Percentiles rank a stretch among this genome's conserved stretches.
Conservation (phyloP, 2,329 filamentous ascomycete genomes). For the Sarocladium strictum region DNA sequence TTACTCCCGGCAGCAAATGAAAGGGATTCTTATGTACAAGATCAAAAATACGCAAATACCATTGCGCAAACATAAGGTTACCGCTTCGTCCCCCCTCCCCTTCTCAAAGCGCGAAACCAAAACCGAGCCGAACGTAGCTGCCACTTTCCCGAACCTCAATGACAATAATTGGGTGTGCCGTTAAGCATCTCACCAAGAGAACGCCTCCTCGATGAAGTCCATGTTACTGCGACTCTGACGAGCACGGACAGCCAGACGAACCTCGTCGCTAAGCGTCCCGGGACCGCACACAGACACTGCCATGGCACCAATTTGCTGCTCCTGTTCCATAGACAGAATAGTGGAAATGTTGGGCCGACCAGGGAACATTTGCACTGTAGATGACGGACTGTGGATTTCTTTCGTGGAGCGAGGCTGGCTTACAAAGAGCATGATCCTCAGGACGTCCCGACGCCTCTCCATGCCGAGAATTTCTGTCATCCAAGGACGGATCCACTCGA, state of each 20-base stretch:
- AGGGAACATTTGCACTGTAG: constrained; percentile 80
- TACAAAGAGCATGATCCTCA: constrained; percentile 74
- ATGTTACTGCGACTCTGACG: constrained; percentile 61
- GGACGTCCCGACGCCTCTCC: constrained; percentile 65
- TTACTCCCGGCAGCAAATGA: neutral
- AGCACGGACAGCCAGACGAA: constrained; percentile 59
- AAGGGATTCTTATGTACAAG: constrained; percentile 7
- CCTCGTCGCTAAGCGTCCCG: constrained; percentile 68
- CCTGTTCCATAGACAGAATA: constrained; percentile 66
- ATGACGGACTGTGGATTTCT: constrained; percentile 72
- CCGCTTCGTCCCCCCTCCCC: neutral
- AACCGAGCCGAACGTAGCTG: constrained; percentile 2
- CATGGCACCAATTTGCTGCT: constrained; percentile 67
- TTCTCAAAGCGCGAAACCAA: neutral
- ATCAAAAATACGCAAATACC: constrained; percentile 5
- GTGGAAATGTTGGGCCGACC: constrained; percentile 70
- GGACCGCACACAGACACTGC: constrained; percentile 71
- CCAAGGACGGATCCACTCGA: constrained; percentile 79
- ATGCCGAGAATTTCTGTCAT: constrained; percentile 76
- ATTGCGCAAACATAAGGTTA: neutral
- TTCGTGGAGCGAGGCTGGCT: constrained; percentile 69
- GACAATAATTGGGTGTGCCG: neutral
- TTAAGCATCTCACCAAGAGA: constrained; percentile 44
- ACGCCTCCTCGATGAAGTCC: constrained; percentile 76
- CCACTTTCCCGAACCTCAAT: neutral